Conservation (phyloP, 139 green algal genomes). For the Chlorokybus atmophyticus region DNA sequence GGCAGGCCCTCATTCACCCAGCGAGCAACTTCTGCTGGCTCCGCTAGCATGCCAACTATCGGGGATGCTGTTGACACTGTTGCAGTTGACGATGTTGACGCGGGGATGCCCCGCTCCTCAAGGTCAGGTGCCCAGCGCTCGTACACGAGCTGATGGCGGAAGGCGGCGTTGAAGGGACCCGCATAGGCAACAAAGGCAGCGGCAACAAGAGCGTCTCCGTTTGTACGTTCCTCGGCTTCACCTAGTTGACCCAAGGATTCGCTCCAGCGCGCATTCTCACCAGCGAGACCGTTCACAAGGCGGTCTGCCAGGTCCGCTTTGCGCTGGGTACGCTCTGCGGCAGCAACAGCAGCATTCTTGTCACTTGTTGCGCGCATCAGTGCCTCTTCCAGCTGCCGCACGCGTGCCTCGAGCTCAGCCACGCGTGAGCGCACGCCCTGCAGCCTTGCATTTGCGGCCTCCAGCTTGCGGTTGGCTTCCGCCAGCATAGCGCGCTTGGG, state of each 20-base stretch:
- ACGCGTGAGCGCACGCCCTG: constrained; percentile 39
- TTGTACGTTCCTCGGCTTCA: constrained; percentile 27
- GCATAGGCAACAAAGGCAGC: constrained; percentile 75
- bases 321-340: constrained; percentile 63
- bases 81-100: no score
- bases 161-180: constrained; percentile 67
- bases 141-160: constrained; percentile 49
- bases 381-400: constrained; percentile 57
- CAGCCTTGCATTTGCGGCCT: constrained; percentile 73
- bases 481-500: constrained; percentile 67
- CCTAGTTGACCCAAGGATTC: constrained; percentile 49
- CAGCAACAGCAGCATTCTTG: constrained; percentile 55
- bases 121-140: constrained; percentile 67
- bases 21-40: constrained; percentile 47
- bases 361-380: constrained; percentile 77
- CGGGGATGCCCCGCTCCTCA: constrained; percentile 48
- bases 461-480: constrained; percentile 72
- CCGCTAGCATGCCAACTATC: constrained; percentile 38
- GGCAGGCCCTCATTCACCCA: constrained; percentile 76
- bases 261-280: constrained; percentile 75
- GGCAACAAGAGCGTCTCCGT: constrained; percentile 68
- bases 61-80: no score
- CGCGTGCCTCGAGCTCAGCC: constrained; percentile 64
- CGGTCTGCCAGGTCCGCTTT: constrained; percentile 74
- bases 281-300: constrained; percentile 71